Conservation (phyloP, 768 basidiomycete genomes). For the Serendipita sp. region DNA sequence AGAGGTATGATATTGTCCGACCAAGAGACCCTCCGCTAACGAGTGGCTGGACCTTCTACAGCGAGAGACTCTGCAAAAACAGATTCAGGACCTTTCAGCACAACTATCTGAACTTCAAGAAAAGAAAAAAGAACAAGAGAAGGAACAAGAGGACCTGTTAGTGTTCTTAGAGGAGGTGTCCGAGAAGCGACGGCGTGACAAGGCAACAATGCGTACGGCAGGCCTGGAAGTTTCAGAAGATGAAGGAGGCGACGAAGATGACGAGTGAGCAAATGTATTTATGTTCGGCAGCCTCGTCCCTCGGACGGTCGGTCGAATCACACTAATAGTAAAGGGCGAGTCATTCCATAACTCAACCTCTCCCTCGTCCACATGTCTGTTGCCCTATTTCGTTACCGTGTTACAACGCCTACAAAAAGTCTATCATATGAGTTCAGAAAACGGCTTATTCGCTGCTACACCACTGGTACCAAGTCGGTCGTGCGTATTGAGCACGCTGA, state of each 20-base stretch:
- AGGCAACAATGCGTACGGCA: conserved; percentile 51
- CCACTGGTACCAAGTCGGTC: conserved; percentile 4
- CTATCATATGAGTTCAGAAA: not conserved
- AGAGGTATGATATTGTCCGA: conserved; percentile 21
- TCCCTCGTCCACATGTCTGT: not conserved
- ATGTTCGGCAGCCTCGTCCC: too few relatives aligned
- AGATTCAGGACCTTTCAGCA: conserved; percentile 30
- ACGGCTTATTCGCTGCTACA: not conserved
- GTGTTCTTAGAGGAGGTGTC: conserved; percentile 87
- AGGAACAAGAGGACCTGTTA: conserved; percentile 91
- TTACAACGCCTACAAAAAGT: too few relatives aligned
- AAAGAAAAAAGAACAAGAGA: conserved; percentile 69
- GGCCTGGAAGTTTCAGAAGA: conserved; percentile 88
- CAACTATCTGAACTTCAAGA: conserved; percentile 38
- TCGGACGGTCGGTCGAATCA: not conserved
- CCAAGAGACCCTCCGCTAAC: not conserved
- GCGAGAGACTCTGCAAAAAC: conserved; percentile 30
- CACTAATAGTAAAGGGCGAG: not conserved
- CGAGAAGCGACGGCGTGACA: conserved; percentile 71
- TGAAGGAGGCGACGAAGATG: conserved; percentile 59
- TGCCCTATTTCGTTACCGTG: not conserved
- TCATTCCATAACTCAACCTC: not conserved
- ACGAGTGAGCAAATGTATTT: conserved; percentile 16
- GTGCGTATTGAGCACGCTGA: conserved; percentile 8
- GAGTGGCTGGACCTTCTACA: conserved; percentile 14